A percentile compares a stretch with the other conserved stretches of the same genome.
Evolutionary conservation across 768 basidiomycete species (phyloP).

Genomic region (Pleurotus platypus): DNA sequence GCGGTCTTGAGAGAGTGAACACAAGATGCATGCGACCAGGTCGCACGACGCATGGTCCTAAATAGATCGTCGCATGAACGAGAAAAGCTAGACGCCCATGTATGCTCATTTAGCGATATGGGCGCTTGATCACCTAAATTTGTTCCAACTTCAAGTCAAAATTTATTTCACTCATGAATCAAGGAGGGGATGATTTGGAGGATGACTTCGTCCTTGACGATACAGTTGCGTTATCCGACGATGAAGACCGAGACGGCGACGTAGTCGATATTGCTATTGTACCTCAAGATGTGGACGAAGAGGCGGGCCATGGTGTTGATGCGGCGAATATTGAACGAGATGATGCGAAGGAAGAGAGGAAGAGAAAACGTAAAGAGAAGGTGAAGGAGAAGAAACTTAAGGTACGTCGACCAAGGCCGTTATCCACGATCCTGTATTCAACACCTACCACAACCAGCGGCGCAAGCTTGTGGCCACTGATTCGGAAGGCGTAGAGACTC

Average conservation of each 20-base stretch:
- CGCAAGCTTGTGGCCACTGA: constrained; percentile 51
- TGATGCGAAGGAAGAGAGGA: constrained; percentile 41
- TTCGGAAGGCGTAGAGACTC: constrained; percentile 28
- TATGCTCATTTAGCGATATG: neutral
- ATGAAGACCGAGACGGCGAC: constrained; percentile 35
- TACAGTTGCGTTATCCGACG: constrained; percentile 49
- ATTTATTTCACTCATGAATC: constrained; percentile 21
- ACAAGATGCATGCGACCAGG: neutral
- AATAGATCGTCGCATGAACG: neutral
- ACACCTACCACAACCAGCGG: constrained; percentile 39
- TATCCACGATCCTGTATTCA: too few species aligned
- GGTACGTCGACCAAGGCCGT: constrained; percentile 28
- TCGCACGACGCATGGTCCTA: neutral
- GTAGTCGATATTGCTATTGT: constrained; percentile 2
- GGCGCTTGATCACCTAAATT: neutral
- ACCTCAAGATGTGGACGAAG: constrained; percentile 13
- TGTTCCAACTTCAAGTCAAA: neutral
- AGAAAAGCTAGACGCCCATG: neutral
- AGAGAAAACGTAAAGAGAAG: constrained; percentile 70
- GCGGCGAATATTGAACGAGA: constrained; percentile 3
- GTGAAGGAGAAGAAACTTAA: constrained; percentile 74
- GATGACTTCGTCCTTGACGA: constrained; percentile 79
- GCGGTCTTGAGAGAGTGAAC: constrained; percentile 2
- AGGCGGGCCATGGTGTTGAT: constrained; percentile 17
- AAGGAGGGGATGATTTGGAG: constrained; percentile 74